A percentile compares a stretch with the other conserved stretches of the same genome.
Evolutionary conservation across 2,329 filamentous ascomycete genomes (phyloP).

Genomic region (Gaeumannomyces tritici): DNA sequence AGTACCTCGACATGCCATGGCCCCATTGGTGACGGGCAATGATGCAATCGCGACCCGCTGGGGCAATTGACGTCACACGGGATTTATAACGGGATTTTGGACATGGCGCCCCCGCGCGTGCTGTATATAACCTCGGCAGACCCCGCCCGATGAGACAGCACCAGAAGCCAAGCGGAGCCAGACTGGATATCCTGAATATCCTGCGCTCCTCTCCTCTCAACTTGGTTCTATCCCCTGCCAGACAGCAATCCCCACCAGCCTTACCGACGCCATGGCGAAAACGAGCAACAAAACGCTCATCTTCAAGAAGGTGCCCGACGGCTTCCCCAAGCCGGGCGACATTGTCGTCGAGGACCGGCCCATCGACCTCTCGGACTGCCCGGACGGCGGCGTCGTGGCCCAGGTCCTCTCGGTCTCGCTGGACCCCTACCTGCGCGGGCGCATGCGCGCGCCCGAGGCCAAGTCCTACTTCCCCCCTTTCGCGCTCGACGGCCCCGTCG

Average conservation of each 20-base stretch:
- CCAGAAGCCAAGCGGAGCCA: no score
- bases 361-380: constrained; percentile 55
- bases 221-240: not conserved
- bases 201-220: no score
- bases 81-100: no score
- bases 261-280: not conserved
- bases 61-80: no score
- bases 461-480: constrained; percentile 63
- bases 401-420: constrained; percentile 67
- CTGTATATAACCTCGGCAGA: no score
- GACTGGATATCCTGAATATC: no score
- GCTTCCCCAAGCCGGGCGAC: constrained; percentile 60
- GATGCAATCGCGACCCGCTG: no score
- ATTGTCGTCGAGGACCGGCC: constrained; percentile 55
- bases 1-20: no score
- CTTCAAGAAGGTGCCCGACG: constrained; percentile 60
- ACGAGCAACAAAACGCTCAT: constrained; percentile 60
- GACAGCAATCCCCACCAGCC: not conserved
- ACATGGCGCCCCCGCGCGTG: no score
- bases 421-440: constrained; percentile 77
- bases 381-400: constrained; percentile 56
- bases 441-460: constrained; percentile 55
- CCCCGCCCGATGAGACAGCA: no score
- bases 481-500: constrained; percentile 51
- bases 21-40: no score